Evolutionary conservation across 1,284 basidiomycete species (phyloP).

Genomic region (Malassezia obtusa): DNA sequence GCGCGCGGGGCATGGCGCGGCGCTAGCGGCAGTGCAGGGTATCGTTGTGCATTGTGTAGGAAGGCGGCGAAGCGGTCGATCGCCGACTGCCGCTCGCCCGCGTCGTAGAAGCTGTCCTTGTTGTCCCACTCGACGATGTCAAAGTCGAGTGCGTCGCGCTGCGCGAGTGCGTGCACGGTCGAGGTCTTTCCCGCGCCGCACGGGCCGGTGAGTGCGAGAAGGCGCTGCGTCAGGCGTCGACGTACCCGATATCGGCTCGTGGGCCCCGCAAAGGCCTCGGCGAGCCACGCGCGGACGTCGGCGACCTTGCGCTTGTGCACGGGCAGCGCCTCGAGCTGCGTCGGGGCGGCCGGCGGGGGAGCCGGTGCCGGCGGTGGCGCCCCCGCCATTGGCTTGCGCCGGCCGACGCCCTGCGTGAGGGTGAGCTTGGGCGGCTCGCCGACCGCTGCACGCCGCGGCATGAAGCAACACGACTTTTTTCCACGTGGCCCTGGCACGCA

Average conservation of each 20-base stretch:
- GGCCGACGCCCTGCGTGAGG: background rate
- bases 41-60: slow-evolving; percentile 23
- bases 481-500: background rate
- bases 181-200: slow-evolving; percentile 85
- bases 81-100: slow-evolving; percentile 11
- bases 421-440: background rate
- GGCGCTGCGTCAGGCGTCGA: slow-evolving; percentile 49
- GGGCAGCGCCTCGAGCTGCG: slow-evolving; percentile 53
- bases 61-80: slow-evolving; percentile 33
- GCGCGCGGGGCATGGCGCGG: background rate
- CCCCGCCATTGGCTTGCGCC: background rate
- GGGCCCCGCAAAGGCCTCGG: slow-evolving; percentile 65
- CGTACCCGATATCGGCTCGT: slow-evolving; percentile 60
- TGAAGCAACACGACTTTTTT: background rate
- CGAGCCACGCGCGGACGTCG: slow-evolving; percentile 73
- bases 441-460: background rate
- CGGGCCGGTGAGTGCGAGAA: slow-evolving; percentile 76
- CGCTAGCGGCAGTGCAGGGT: slow-evolving; percentile 20
- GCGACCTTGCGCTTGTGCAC: slow-evolving; percentile 79
- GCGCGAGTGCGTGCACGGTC: slow-evolving; percentile 64
- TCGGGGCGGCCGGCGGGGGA: too few relatives aligned
- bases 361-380: too few relatives aligned
- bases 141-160: slow-evolving; percentile 58
- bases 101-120: slow-evolving; percentile 25
- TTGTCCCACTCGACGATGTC: slow-evolving; percentile 81